Conservation (phyloP, 495 filamentous ascomycete genomes). For the Aspergillus sclerotiicarbonarius region DNA sequence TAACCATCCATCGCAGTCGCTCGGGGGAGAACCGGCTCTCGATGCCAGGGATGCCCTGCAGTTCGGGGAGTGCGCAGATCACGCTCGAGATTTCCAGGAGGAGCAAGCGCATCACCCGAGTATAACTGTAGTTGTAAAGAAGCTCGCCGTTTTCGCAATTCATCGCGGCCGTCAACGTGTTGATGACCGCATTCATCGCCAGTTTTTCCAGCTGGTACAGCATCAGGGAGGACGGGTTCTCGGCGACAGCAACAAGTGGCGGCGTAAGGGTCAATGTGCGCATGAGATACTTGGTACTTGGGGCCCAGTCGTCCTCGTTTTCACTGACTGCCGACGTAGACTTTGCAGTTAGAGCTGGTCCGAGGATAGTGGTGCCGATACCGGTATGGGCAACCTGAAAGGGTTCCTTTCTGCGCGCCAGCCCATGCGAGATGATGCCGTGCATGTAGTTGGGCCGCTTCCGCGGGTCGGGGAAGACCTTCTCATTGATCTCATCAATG, state of each 20-base stretch:
- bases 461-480: constrained; percentile 62
- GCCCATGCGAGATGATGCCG: constrained; percentile 65
- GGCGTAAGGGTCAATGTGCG: constrained; percentile 51
- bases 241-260: constrained; percentile 45
- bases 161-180: constrained; percentile 74
- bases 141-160: constrained; percentile 72
- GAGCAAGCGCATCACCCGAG: constrained; percentile 58
- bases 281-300: constrained; percentile 46
- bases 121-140: constrained; percentile 57
- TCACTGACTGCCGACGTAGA: constrained; percentile 7
- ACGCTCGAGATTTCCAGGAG: constrained; percentile 64
- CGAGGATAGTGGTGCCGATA: constrained; percentile 59
- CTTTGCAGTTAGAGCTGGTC: constrained; percentile 43
- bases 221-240: constrained; percentile 40
- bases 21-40: constrained; percentile 54
- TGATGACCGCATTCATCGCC: constrained; percentile 74
- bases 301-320: constrained; percentile 33
- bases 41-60: constrained; percentile 59
- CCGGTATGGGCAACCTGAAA: constrained; percentile 67
- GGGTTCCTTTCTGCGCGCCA: constrained; percentile 50
- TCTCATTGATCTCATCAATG: constrained; percentile 66
- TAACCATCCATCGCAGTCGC: constrained; percentile 53
- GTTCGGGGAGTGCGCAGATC: constrained; percentile 63
- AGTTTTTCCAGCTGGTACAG: constrained; percentile 75
- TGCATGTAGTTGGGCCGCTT: constrained; percentile 72